Evolutionary conservation across 441 rosid genomes (phyloP).

Genomic region (Pelargonium fulgidum): DNA sequence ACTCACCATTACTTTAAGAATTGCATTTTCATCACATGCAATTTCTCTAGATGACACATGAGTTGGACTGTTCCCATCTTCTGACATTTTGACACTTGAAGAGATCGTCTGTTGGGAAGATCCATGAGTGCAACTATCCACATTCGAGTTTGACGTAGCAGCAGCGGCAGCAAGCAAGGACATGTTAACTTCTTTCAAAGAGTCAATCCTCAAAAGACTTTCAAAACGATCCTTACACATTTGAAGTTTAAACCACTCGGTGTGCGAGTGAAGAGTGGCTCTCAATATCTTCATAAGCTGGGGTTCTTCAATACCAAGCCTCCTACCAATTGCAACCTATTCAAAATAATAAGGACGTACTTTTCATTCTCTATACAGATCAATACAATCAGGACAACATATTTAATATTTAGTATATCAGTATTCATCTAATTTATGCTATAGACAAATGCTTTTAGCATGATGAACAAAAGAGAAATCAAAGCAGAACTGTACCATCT

Average conservation of each 20-base stretch:
- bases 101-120: constrained; percentile 68
- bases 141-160: constrained; percentile 48
- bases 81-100: constrained; percentile 55
- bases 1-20: constrained; percentile 91
- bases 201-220: constrained; percentile 59
- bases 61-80: constrained; percentile 69
- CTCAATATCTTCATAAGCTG: constrained; percentile 81
- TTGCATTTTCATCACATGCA: constrained; percentile 72
- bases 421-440: neutral
- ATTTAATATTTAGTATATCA: neutral
- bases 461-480: too few relatives aligned
- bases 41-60: constrained; percentile 60
- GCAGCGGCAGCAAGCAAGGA: constrained; percentile 36
- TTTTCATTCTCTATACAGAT: neutral
- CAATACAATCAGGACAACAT: neutral
- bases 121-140: constrained; percentile 57
- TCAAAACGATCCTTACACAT: constrained; percentile 91
- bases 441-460: too few relatives aligned
- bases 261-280: constrained; percentile 74
- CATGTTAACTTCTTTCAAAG: constrained; percentile 57
- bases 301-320: constrained; percentile 82
- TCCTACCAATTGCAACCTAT: constrained; percentile 71
- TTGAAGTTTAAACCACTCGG: constrained; percentile 87
- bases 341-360: neutral
- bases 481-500: too few relatives aligned